Conservation (phyloP, 305 asterid species). For the Fraxinus paxiana region DNA sequence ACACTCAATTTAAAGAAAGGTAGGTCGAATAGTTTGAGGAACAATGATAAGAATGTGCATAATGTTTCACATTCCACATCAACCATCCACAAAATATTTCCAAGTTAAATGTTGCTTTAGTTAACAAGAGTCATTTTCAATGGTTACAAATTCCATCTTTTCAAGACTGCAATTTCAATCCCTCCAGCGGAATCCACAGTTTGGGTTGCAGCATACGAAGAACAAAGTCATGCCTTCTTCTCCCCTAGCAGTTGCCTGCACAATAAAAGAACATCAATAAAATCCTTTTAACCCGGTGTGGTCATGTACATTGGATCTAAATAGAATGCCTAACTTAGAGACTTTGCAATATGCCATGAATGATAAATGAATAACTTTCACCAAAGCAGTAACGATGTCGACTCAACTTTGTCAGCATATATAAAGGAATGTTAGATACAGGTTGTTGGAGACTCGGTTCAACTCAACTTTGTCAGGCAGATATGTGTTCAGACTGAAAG, state of each 20-base stretch:
- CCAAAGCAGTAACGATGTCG: not conserved
- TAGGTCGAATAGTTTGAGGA: not conserved
- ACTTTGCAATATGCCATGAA: not conserved
- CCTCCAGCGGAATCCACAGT: constrained; percentile 82
- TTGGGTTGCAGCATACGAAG: constrained; percentile 90
- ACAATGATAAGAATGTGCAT: not conserved
- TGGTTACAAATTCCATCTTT: not conserved
- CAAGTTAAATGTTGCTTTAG: not conserved
- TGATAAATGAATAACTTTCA: not conserved
- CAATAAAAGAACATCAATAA: not conserved
- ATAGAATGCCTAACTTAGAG: not conserved
- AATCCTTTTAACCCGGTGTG: not conserved
- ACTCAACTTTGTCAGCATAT: not conserved
- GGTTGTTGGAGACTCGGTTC: not conserved
- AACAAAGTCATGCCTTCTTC: constrained; percentile 93
- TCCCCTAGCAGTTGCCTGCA: constrained; percentile 85
- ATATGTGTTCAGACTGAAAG: not conserved
- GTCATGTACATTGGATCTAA: not conserved
- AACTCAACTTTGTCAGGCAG: not conserved
- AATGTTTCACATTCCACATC: too few species aligned
- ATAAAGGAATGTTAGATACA: not conserved
- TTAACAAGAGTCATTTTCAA: constrained; percentile 2
- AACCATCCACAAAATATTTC: too few species aligned
- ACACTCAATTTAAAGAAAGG: not conserved
- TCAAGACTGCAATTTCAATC: constrained; percentile 34